Base-by-base conservation (phyloP, 2,329 filamentous ascomycete genomes). In the Erysiphe pulchra region DNA sequence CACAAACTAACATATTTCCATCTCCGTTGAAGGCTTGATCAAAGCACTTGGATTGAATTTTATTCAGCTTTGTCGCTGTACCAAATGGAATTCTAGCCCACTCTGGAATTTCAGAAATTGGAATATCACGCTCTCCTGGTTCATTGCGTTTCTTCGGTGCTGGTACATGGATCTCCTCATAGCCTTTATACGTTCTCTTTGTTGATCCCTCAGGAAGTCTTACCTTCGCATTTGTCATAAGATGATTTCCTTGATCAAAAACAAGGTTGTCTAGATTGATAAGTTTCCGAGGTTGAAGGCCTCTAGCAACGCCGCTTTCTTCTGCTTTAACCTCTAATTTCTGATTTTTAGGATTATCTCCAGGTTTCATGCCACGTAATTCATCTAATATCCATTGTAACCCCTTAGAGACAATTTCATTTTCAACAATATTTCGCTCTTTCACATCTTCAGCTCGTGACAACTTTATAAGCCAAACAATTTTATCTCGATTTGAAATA, bases 171-270 rank as follows among this genome's bases (percentile, higher is more conserved):
- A 95, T 94, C 58, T 98, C 90, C 61, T 98, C 90, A 54, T 95
- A 98, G 32, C 90, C 90, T 62, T 98, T 98, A 65, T 94, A 94
- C 0, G 82, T 84, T 42, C 85, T 75, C 61, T 95, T 94, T 0
- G 83, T 94, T 2, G 90, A 93, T 11, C 90, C 90, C 59, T 93
- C 84, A 0, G 90, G 90, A 17, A 98, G 69, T 50, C 81, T 80
- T 42, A 98, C 90, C 58, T 85, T 94, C 7, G 85, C 81, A 55
- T 98, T 98, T n/a, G 90, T 95, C 87, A 95, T 98, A 39, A 98
- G 70, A 65, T 98, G 90, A 56, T 95, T 98, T 45, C 90, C 90
- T 62, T 95, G 87, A 54, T 95, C 90, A 58, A 98, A 98, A 36
- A 94, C 73, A 32, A 98, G 73, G 55, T 95, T 95, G 47, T 98